A percentile compares a stretch with the other conserved stretches of the same genome.
These are phyloP conservation scores for Lentinula lateritia DNA, from an alignment of 768 basidiomycete genomes.

Conservation along the genomic window DNA sequence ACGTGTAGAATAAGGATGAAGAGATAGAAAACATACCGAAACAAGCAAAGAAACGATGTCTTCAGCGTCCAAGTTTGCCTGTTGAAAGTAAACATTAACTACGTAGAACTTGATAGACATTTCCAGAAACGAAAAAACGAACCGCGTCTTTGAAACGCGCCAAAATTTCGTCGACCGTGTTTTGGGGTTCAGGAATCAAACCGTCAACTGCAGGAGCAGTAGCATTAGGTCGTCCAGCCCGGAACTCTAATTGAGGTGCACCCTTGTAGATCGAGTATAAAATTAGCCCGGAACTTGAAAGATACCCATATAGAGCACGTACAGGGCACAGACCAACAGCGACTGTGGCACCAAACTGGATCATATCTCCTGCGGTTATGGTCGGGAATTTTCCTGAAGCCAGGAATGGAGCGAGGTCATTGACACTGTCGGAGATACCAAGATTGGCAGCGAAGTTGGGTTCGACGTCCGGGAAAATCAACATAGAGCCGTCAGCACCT, in stretches of 20 bases:
- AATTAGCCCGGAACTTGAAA: neutral
- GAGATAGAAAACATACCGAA: slow-evolving; percentile 15
- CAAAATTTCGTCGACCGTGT: slow-evolving; percentile 19
- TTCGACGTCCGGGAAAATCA: slow-evolving; percentile 21
- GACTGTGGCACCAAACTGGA: slow-evolving; percentile 29
- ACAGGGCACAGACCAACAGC: slow-evolving; percentile 31
- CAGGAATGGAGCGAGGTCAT: slow-evolving; percentile 8
- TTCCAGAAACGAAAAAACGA: neutral
- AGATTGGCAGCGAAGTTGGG: slow-evolving; percentile 11
- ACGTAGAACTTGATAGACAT: neutral
- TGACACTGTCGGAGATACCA: slow-evolving; percentile 14
- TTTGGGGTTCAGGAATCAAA: slow-evolving; percentile 31
- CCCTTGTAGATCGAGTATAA: slow-evolving; percentile 4
- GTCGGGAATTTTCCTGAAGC: neutral
- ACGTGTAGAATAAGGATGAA: no score
- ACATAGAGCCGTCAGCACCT: slow-evolving; percentile 26
- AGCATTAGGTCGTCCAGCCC: slow-evolving; percentile 27
- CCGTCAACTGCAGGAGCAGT: slow-evolving; percentile 20
- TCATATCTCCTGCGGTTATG: slow-evolving; percentile 5
- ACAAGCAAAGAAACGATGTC: slow-evolving; percentile 30
- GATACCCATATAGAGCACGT: slow-evolving; percentile 7
- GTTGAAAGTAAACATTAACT: neutral
- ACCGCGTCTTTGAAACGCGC: slow-evolving; percentile 25
- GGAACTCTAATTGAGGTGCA: slow-evolving; percentile 30
- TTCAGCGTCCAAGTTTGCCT: slow-evolving; percentile 21